Conservation (phyloP, 805 yeast species). For the Candida dajiaensis region DNA sequence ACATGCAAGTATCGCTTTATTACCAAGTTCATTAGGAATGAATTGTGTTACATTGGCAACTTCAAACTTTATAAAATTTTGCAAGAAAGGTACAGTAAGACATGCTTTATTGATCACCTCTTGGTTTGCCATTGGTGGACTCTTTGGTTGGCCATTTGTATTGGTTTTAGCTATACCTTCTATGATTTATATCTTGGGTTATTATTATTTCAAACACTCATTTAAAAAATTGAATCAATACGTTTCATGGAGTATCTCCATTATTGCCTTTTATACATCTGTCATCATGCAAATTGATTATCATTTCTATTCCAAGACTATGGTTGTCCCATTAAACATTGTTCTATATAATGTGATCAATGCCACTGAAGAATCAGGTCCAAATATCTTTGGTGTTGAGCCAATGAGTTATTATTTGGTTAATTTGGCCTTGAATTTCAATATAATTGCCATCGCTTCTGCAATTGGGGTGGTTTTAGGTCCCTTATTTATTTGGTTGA, state of each 20-base stretch:
- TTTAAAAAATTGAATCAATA: slow-evolving; percentile 8
- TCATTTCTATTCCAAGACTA: slow-evolving; percentile 49
- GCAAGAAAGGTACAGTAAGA: slow-evolving; percentile 9
- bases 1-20: slow-evolving; percentile 79
- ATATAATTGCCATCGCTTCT: slow-evolving; percentile 41
- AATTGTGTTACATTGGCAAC: slow-evolving; percentile 41
- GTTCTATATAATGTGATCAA: slow-evolving; percentile 73
- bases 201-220: neutral
- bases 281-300: slow-evolving; percentile 47
- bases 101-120: slow-evolving; percentile 29
- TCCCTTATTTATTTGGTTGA: slow-evolving; percentile 20
- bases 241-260: slow-evolving; percentile 20
- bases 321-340: slow-evolving; percentile 76
- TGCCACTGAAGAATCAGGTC: slow-evolving; percentile 67
- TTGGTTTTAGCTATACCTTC: slow-evolving; percentile 60
- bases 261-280: slow-evolving; percentile 20
- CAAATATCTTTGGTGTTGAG: slow-evolving; percentile 86
- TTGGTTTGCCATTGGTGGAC: slow-evolving; percentile 58
- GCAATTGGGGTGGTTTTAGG: slow-evolving; percentile 31
- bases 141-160: slow-evolving; percentile 91
- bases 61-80: slow-evolving; percentile 30
- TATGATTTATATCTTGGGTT: slow-evolving; percentile 31
- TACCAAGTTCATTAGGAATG: slow-evolving; percentile 81
- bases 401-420: slow-evolving; percentile 64
- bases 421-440: slow-evolving; percentile 73